These are phyloP conservation scores for Agrocybe praecox DNA, from an alignment of 768 basidiomycete species.

Conservation along the genomic window DNA sequence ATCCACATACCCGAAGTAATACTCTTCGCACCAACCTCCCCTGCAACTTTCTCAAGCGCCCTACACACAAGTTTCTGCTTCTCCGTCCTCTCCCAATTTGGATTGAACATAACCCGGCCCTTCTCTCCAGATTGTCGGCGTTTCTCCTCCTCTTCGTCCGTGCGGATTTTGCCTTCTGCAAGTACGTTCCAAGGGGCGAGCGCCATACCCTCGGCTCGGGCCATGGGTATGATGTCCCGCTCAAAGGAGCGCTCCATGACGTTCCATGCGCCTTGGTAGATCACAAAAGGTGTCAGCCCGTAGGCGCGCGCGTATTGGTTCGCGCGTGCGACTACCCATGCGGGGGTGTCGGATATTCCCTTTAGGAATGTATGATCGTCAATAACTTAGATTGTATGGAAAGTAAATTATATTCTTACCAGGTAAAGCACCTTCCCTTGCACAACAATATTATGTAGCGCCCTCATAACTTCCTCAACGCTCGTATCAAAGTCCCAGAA, in stretches of 20 bases:
- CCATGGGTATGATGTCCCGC: not conserved
- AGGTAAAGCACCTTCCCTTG: not conserved
- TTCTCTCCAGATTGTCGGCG: conserved; percentile 34
- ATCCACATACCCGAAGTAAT: conserved; percentile 46
- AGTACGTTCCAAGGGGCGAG: conserved; percentile 36
- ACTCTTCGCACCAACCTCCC: conserved; percentile 47
- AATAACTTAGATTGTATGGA: not conserved
- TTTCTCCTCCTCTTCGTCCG: conserved; percentile 44
- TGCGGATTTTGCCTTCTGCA: conserved; percentile 50
- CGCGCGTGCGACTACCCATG: not conserved
- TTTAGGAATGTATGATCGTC: not conserved
- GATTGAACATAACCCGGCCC: conserved; percentile 32
- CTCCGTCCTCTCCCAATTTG: conserved; percentile 49
- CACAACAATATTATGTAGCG: not conserved
- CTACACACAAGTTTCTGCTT: conserved; percentile 41
- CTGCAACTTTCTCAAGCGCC: conserved; percentile 52
- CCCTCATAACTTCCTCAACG: not conserved
- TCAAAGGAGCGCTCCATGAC: not conserved
- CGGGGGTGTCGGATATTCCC: not conserved
- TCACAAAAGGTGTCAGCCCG: not conserved
- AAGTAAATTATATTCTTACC: not conserved
- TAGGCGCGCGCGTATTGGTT: not conserved
- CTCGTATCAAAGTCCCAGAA: not conserved
- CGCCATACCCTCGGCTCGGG: conserved; percentile 28
- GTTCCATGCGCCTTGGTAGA: not conserved